Evolutionary conservation across 108 stramenopile species (phyloP).

Genomic region (Aurantiochytrium sp.): DNA sequence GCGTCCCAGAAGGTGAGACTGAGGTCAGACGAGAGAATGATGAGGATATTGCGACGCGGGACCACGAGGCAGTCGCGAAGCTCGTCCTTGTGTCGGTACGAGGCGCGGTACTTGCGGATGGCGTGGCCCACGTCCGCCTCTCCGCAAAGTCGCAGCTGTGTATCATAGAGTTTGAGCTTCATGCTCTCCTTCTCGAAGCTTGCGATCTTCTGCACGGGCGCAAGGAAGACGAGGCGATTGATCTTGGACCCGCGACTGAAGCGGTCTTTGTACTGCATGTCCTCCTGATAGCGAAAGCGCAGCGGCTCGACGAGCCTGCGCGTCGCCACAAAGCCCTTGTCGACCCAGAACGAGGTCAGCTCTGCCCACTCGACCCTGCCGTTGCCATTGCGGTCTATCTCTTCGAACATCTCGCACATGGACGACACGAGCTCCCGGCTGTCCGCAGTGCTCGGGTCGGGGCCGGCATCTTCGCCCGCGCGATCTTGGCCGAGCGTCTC

Average conservation of each 20-base stretch:
- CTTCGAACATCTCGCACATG: constrained; percentile 1
- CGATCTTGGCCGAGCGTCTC: not conserved
- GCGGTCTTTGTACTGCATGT: constrained; percentile 21
- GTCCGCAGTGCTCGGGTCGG: not conserved
- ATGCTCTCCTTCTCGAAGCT: constrained; percentile 11
- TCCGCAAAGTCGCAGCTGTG: not conserved
- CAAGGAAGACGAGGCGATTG: not conserved
- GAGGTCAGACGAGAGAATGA: not conserved
- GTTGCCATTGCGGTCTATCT: constrained; percentile 11
- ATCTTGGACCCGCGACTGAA: not conserved
- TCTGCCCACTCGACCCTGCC: not conserved
- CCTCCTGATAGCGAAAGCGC: not conserved
- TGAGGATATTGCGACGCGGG: not conserved
- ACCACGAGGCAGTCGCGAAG: not conserved
- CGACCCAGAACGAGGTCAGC: not conserved
- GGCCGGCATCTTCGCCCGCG: not conserved
- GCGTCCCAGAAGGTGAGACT: constrained; percentile 25
- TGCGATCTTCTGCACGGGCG: not conserved
- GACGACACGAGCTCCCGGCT: not conserved
- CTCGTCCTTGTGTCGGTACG: not conserved
- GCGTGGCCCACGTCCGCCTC: not conserved
- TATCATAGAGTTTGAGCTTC: not conserved
- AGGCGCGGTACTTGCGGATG: not conserved
- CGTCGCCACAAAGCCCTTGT: not conserved
- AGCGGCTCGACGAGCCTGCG: not conserved